A percentile compares a stretch with the other conserved stretches of the same genome.
phyloP scores from a whole-genome alignment of 768 basidiomycete species.

The Crassisporium funariophilum region DNA sequence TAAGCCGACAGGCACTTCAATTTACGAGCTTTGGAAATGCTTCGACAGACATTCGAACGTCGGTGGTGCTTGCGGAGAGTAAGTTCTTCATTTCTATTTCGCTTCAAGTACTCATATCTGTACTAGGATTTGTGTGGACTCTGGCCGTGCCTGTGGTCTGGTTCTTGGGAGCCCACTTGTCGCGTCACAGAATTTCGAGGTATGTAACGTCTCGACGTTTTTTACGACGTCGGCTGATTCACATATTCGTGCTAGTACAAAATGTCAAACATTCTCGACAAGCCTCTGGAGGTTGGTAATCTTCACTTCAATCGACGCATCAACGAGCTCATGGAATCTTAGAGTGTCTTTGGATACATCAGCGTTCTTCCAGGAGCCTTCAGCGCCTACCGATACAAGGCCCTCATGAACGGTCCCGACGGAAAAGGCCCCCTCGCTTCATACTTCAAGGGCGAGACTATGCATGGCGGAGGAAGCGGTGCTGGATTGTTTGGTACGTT shows the following conservation, averaged over 20 bases:
- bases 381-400: constrained; percentile 89
- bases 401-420: constrained; percentile 82
- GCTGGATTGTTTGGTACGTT: constrained; percentile 71
- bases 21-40: constrained; percentile 97
- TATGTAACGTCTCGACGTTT: constrained; percentile 20
- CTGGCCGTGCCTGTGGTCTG: constrained; percentile 70
- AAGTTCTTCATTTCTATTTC: constrained; percentile 19
- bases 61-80: constrained; percentile 97
- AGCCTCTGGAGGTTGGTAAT: constrained; percentile 78
- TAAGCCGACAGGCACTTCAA: constrained; percentile 90
- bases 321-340: constrained; percentile 4
- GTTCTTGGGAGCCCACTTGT: constrained; percentile 76
- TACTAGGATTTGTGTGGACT: constrained; percentile 77
- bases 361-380: constrained; percentile 91
- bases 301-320: background rate
- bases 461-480: constrained; percentile 64
- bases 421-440: constrained; percentile 89
- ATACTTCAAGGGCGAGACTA: constrained; percentile 91
- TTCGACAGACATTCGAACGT: constrained; percentile 86
- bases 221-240: background rate
- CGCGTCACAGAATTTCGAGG: constrained; percentile 96
- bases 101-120: constrained; percentile 2
- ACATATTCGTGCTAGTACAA: constrained; percentile 64
- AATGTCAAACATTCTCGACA: constrained; percentile 95
- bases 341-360: constrained; percentile 86